Base-by-base conservation (phyloP, 2,329 filamentous ascomycete genomes). In the Fusarium avenaceum region DNA sequence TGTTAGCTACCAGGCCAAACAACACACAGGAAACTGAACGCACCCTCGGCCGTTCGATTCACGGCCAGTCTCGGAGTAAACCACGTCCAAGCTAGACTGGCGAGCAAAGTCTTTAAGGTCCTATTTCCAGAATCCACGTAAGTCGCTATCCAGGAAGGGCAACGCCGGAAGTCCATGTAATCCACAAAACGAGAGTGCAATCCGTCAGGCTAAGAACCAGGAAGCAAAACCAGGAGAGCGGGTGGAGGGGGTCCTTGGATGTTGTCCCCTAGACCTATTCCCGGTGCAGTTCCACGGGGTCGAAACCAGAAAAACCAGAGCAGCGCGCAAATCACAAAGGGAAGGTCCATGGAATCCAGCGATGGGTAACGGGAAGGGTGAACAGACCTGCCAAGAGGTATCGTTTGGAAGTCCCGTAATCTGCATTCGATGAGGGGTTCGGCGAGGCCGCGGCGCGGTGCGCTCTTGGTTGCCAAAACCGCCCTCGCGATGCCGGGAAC, bases 371-470 rank as follows among this genome's bases (percentile, higher is more conserved):
- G 83, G 84, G 87, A 85, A 85, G 85, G 81, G 80, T 79, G 80
- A 85, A 92, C 96, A 96, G 91, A 99, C 96, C 96, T 99, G 96
- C 96, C 96, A 99, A 89, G 94, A 97, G 87, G 96, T 99, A 87
- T 98, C 95, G 84, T 89, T 90, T 80, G 95, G 94, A 82, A 99
- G 93, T 85, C 94, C 95, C 85, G 92, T 92, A 78, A 99, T 96
- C 82, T 95, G 91, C 96, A 99, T 98, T 80, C 96, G 92, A 82
- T 94, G 94, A 73, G 94, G 90, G 73, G 96, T 99, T 80, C 96
- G 94, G 78, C 96, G 92, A 71, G 96, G 96, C 77, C 96, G 92
- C 71, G 87, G 86, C 67, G 86, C 82, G 56, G 81, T 82, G 74
- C 88, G 85, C 75, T 90, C 88, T 70, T 86, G 82, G 74, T 78